Evolutionary conservation across 768 basidiomycete genomes (phyloP), one percentile per base, ranked within the genome.

Genomic region (Imleria badia): DNA sequence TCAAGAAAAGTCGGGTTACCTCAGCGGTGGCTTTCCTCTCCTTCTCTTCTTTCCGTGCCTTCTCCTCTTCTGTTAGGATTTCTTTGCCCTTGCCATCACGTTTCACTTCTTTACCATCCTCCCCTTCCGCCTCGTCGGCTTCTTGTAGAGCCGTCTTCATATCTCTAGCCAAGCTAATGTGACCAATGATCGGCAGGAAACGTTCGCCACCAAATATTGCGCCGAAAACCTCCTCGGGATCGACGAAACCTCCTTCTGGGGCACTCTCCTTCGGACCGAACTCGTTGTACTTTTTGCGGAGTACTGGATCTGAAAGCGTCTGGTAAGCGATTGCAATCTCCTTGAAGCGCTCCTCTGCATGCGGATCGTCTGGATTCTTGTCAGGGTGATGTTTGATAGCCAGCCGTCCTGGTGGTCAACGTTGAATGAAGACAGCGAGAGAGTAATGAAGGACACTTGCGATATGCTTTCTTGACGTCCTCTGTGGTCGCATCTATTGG

Each of bases 91-190:
- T 81, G 29, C 77, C 78, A 63, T 83, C 87, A 2, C 78, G 75
- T 51, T 63, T 71, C 50, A 75, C 75, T 15, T 66, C 65, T 55
- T 75, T 72, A 54, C 72, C 73, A 33, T 68, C 71, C n/a, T 67
- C 71, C 19, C 73, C 78, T 52, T 85, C 85, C 1, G 77, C 81
- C 46, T 89, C 89, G 35, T 88, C 89, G 0, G 85, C 91, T 66
- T 94, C 92, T 65, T 95, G 93, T 65, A 95, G 71, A 5, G 91
- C 94, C 3, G 87, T 80, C 76, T 96, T 96, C 94, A 96, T 94
- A 64, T 96, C 94, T 62, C 82, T 79, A 30, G 91, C 94, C 50
- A 96, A 74, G 56, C 89, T 90, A 61, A 95, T 94, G 41, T 87
- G 79, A 9, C 94, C 94, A 66, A 96, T 94, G 65, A 95, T 91